phyloP scores from a whole-genome alignment of 305 asterid genomes.

The Fraxinus sp. region DNA sequence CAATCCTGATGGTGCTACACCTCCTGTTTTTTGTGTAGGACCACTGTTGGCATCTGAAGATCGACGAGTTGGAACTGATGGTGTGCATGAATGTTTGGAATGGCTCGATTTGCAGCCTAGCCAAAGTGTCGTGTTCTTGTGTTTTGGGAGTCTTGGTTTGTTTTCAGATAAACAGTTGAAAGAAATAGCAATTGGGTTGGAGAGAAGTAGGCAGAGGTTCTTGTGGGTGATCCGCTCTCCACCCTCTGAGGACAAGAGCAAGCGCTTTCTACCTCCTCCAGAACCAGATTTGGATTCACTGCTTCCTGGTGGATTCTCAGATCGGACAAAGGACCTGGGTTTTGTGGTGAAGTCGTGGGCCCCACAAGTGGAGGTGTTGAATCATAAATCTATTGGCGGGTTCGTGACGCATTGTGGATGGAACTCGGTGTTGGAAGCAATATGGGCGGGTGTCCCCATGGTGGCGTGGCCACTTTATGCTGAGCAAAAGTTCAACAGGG shows the following conservation, averaged over 20 bases:
- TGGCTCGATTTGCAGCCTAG: constrained; percentile 65
- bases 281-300: constrained; percentile 42
- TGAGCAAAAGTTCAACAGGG: constrained; percentile 42
- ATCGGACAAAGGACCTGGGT: constrained; percentile 41
- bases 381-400: constrained; percentile 47
- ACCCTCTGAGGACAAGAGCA: constrained; percentile 39
- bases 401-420: constrained; percentile 62
- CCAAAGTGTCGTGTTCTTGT: constrained; percentile 53
- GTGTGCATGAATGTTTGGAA: constrained; percentile 36
- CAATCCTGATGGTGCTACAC: constrained; percentile 37
- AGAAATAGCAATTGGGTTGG: constrained; percentile 59
- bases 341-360: constrained; percentile 41
- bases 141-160: constrained; percentile 70
- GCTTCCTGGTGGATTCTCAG: constrained; percentile 56
- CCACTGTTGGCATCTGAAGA: constrained; percentile 40
- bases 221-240: constrained; percentile 69
- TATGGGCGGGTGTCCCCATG: constrained; percentile 48
- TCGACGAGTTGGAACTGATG: not conserved
- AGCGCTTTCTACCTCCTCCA: constrained; percentile 31
- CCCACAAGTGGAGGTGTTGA: constrained; percentile 51
- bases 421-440: constrained; percentile 49
- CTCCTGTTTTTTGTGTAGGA: constrained; percentile 63
- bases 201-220: constrained; percentile 52
- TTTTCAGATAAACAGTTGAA: constrained; percentile 41
- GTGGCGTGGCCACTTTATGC: constrained; percentile 48